Evolutionary conservation across 768 basidiomycete species (phyloP).

Genomic region (Pulveroboletus ravenelii): DNA sequence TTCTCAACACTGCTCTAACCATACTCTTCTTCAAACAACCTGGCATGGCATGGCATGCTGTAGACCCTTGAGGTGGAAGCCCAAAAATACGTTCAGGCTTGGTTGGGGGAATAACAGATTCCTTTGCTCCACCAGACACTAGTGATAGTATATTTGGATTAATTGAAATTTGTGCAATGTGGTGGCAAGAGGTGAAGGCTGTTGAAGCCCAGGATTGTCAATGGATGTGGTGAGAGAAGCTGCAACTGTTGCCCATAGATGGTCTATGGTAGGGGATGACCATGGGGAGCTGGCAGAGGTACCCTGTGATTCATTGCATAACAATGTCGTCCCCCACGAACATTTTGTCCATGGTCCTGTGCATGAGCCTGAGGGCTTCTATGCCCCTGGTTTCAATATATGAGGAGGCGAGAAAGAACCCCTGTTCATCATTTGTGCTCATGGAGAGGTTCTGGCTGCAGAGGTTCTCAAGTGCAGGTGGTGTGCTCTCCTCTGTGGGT

Average conservation of each 20-base stretch:
- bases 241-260: conserved; percentile 24
- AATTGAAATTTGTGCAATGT: conserved; percentile 39
- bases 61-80: conserved; percentile 40
- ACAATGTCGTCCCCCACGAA: conserved; percentile 73
- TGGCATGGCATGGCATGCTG: conserved; percentile 48
- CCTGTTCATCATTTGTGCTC: conserved; percentile 72
- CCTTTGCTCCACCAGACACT: conserved; percentile 32
- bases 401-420: conserved; percentile 84
- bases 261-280: conserved; percentile 33
- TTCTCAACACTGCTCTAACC: conserved; percentile 47
- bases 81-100: conserved; percentile 27
- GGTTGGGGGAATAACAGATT: conserved; percentile 21
- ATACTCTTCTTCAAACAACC: conserved; percentile 64
- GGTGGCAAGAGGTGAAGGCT: conserved; percentile 20
- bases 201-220: conserved; percentile 12
- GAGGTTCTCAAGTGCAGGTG: conserved; percentile 52
- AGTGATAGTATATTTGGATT: conserved; percentile 37
- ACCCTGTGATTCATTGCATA: conserved; percentile 55
- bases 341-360: conserved; percentile 78
- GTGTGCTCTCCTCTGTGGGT: conserved; percentile 25
- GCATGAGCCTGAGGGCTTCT: conserved; percentile 81
- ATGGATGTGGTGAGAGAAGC: conserved; percentile 18
- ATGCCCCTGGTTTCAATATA: conserved; percentile 85
- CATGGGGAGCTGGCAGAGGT: conserved; percentile 59
- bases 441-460: conserved; percentile 70